Percentiles rank a stretch among this genome's conserved stretches.
Evolutionary conservation across 257 asterid species (phyloP).

Genomic region (Solanum etuberosum): DNA sequence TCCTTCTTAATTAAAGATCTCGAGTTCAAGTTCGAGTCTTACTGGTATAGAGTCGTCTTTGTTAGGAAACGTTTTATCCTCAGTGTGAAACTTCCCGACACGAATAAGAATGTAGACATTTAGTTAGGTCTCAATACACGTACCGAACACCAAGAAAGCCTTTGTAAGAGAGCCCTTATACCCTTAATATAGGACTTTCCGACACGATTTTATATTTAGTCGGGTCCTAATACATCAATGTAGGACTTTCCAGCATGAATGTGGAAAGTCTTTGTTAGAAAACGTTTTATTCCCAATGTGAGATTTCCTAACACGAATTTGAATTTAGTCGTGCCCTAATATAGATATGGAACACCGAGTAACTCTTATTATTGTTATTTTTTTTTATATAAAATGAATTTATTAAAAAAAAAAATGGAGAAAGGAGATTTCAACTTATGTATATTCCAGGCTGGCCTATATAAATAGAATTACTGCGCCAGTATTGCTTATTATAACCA

Average conservation of each 20-base stretch:
- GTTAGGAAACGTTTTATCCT: neutral
- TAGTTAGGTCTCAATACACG: neutral
- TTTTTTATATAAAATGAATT: no score
- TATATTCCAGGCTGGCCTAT: neutral
- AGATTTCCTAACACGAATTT: neutral
- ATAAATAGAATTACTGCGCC: neutral
- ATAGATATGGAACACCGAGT: neutral
- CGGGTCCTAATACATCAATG: no score
- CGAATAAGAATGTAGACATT: neutral
- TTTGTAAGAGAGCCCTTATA: neutral
- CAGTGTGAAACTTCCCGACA: fast-evolving
- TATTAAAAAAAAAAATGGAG: no score
- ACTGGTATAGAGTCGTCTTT: neutral
- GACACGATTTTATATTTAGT: neutral
- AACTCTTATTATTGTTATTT: no score
- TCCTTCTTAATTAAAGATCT: neutral
- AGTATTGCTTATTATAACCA: neutral
- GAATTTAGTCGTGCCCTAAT: neutral
- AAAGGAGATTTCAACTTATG: neutral
- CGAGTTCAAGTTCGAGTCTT: neutral
- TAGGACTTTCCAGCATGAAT: neutral
- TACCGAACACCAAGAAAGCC: neutral
- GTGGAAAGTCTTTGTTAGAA: neutral
- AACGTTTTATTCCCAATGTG: neutral
- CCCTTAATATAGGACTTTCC: neutral